Evolutionary conservation across 225 moss, liverwort and hornwort species (phyloP), one percentile per base, ranked within the genome.

Genomic region (Marchantia paleacea): DNA sequence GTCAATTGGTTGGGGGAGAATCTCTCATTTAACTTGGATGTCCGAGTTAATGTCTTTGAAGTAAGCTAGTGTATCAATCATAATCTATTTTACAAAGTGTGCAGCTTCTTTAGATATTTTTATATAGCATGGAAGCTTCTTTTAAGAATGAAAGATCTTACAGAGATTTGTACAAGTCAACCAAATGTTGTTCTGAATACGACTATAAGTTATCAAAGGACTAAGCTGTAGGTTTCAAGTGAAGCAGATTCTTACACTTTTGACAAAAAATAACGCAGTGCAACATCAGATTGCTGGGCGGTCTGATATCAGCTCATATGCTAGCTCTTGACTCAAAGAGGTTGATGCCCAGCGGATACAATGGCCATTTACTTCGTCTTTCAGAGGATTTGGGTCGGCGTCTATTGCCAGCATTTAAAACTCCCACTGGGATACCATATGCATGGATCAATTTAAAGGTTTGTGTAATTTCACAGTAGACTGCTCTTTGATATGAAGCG

Each of bases 41-140:
- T 87, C 29, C 87, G 87, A 12, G 87, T 87, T n/a, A 87, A 87
- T 82, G 81, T 87, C 20, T 87, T 87, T 75, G 87, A 87, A 83
- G 86, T 86, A 75, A 76, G 60, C 12, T 12, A 28, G 68, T 0
- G 15, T 24, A 26, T 68, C 28, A 25, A n/a, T 68, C 12, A 26
- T 28, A 31, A 31, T 13, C 28, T 49, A 26, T 26, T 7, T 0
- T 62, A 22, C 9, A n/a, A 66, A 0, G 1, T 20, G 64, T 18
- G 39, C 22, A 25, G 60, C n/a, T 55, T 28, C 31, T 7, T 4
- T 12, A 77, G n/a, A 13, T 20, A 77, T 20, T 77, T 63, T 47
- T 9, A 63, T 53, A 10, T 48, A 0, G 20, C 10, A 48, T 49
- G 12, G n/a, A 10, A 66, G 28, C 28, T 11, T 28, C 2, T 29